These are phyloP conservation scores for Rutstroemia sp. DNA, from an alignment of 2,329 filamentous ascomycete genomes.

Conservation along the genomic window DNA sequence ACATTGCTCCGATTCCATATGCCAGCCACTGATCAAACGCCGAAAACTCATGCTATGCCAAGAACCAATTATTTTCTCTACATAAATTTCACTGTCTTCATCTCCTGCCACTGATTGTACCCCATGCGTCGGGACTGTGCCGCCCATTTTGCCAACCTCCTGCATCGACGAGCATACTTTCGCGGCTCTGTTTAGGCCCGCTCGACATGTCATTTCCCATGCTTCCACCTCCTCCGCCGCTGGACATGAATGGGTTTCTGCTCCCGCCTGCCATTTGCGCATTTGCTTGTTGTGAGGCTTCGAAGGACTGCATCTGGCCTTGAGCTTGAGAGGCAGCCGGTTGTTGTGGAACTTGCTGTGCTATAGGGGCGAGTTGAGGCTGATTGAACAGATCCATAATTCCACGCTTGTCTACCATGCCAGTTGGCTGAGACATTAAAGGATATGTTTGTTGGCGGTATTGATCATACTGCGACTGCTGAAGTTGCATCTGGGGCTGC, in stretches of 20 bases:
- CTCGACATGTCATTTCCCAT: conserved; percentile 22
- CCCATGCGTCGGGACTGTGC: conserved; percentile 75
- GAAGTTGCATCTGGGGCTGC: conserved; percentile 21
- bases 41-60: background rate
- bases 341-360: conserved; percentile 10
- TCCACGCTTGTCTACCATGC: conserved; percentile 57
- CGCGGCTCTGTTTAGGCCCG: conserved; percentile 50
- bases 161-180: conserved; percentile 50
- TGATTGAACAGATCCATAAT: conserved; percentile 69
- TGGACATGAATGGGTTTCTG: conserved; percentile 29
- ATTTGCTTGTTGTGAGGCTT: conserved; percentile 9
- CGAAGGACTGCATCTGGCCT: conserved; percentile 6
- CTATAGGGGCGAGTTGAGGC: conserved; percentile 27
- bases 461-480: conserved; percentile 30
- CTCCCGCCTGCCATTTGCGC: conserved; percentile 17
- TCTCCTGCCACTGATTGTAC: conserved; percentile 44
- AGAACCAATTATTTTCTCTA: conserved; percentile 3
- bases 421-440: conserved; percentile 36
- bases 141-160: conserved; percentile 57
- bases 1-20: too few species aligned
- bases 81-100: background rate
- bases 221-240: conserved; percentile 15
- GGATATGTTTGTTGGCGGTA: conserved; percentile 32
- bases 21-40: too few species aligned
- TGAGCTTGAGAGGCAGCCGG: conserved; percentile 16